Conservation (phyloP, 208 protist species). For the Trypanosoma boissoni region DNA sequence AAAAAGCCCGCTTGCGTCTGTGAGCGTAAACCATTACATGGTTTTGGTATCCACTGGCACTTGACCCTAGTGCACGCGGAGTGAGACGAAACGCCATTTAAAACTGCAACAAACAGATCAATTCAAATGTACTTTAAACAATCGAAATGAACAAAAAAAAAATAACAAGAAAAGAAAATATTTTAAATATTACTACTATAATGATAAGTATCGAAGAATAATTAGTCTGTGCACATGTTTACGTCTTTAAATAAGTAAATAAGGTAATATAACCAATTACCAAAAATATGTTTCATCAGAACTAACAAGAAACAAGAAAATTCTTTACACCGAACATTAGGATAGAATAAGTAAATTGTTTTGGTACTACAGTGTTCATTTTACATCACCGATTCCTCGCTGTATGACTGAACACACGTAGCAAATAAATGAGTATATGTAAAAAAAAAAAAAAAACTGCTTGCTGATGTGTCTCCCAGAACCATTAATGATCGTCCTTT, state of each 20-base stretch:
- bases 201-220: neutral
- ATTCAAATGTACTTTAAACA: neutral
- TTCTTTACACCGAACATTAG: too few species aligned
- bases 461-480: conserved; percentile 62
- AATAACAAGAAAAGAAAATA: neutral
- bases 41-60: conserved; percentile 67
- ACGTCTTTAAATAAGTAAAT: too few species aligned
- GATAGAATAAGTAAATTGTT: too few species aligned
- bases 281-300: too few species aligned
- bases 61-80: conserved; percentile 20
- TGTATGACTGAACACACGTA: conserved; percentile 45
- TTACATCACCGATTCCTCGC: conserved; percentile 34
- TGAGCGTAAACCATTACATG: conserved; percentile 85
- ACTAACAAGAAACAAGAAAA: too few species aligned
- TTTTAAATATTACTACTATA: neutral
- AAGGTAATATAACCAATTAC: too few species aligned
- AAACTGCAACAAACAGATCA: too few species aligned
- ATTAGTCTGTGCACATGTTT: too few species aligned
- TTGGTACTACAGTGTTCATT: conserved; percentile 3
- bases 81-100: conserved; percentile 32
- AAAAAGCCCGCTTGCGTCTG: conserved; percentile 54
- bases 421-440: conserved; percentile 34
- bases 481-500: conserved; percentile 68
- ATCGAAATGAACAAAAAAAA: neutral
- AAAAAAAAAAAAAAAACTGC: conserved; percentile 48